A percentile compares a stretch with the other conserved stretches of the same genome.
Conservation (phyloP, 208 protist genomes). For the Acanthamoeba triangularis region DNA sequence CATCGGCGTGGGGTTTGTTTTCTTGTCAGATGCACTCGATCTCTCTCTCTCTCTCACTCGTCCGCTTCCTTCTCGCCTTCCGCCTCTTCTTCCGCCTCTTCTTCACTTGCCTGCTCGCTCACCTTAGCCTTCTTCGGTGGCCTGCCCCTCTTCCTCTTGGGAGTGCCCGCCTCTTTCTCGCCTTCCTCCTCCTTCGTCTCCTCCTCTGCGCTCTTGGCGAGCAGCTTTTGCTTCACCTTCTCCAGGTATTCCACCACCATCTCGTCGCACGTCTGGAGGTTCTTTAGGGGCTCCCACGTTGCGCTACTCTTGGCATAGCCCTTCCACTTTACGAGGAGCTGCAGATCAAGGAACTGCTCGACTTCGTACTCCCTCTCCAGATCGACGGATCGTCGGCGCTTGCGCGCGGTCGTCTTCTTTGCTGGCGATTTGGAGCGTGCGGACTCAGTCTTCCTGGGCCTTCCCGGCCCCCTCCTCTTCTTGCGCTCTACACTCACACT, state of each 20-base stretch:
- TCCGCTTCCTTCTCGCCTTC: not conserved
- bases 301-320: slow-evolving; percentile 17
- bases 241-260: slow-evolving; percentile 11
- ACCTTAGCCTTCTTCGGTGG: slow-evolving; percentile 20
- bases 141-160: not conserved
- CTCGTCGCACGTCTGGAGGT: not conserved
- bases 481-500: not conserved
- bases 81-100: not conserved
- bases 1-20: too few species aligned
- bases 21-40: too few species aligned
- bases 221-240: not conserved
- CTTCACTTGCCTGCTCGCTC: not conserved
- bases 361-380: slow-evolving; percentile 7
- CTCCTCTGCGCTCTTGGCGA: not conserved
- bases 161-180: not conserved
- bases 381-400: not conserved
- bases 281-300: slow-evolving; percentile 22
- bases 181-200: not conserved
- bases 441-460: not conserved
- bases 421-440: not conserved
- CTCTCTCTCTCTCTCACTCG: not conserved
- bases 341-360: not conserved
- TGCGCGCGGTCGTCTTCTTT: not conserved
- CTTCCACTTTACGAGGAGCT: slow-evolving; percentile 50
- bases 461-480: not conserved